Evolutionary conservation across 2,329 filamentous ascomycete species (phyloP).

Genomic region (Aspergillus niger): DNA sequence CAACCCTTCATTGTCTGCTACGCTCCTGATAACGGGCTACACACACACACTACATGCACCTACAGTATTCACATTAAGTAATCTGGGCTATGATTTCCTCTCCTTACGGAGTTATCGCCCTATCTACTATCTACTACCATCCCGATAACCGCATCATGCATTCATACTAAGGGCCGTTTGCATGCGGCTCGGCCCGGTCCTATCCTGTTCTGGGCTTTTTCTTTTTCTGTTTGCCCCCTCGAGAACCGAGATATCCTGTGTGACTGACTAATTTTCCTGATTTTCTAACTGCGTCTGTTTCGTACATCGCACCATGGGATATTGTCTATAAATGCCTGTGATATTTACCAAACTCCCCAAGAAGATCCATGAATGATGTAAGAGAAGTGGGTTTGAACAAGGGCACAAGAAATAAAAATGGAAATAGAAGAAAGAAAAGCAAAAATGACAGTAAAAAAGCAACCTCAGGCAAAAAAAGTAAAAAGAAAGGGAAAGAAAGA

Average conservation of each 20-base stretch:
- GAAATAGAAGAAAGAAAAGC: slow-evolving; percentile 6
- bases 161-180: too few species aligned
- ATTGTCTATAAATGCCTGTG: slow-evolving; percentile 30
- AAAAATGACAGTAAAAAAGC: slow-evolving; percentile 6
- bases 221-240: neutral
- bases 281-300: slow-evolving; percentile 13
- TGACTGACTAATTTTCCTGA: slow-evolving; percentile 12
- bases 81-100: too few species aligned
- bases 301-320: slow-evolving; percentile 18
- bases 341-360: slow-evolving; percentile 33
- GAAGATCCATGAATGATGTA: slow-evolving; percentile 4
- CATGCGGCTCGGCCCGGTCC: too few species aligned
- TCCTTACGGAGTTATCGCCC: too few species aligned
- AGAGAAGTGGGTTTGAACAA: neutral
- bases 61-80: too few species aligned
- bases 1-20: too few species aligned
- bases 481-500: slow-evolving; percentile 11
- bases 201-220: neutral
- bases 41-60: neutral
- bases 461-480: slow-evolving; percentile 18
- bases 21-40: neutral
- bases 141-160: too few species aligned
- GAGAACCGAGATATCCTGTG: neutral
- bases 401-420: neutral
- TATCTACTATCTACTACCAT: too few species aligned